Evolutionary conservation across 2,329 filamentous ascomycete genomes (phyloP), one percentile per base, ranked within the genome.

Genomic region (Ramichloridium luteum): DNA sequence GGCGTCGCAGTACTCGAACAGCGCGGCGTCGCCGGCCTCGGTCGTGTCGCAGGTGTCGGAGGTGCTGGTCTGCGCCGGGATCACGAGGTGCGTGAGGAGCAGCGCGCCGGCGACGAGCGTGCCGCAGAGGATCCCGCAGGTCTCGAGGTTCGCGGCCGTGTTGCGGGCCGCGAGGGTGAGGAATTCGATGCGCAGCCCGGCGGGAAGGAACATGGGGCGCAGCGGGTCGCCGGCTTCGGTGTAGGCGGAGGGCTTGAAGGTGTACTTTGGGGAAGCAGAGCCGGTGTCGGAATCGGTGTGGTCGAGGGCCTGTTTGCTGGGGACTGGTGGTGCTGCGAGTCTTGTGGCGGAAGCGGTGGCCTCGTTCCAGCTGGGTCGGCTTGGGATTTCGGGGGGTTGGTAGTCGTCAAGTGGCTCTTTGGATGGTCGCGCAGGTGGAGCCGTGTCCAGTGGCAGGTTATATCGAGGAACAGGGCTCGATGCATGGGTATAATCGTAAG

Each of bases 41-140:
- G 84, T 74, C 13, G 84, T 96, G 57, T 96, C 88, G 55, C 90
- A 98, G 0, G 90, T 96, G 51, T 98, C 88, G 3, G 79, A 77
- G 0, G 88, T 94, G 49, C 80, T 79, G 32, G 75, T 80, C 55
- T 98, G 90, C 50, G 93, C 81, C 0, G 90, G 90, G 13, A 98
- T 86, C 14, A 98, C 70, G 4, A 98, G 70, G 34, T 79, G 77
- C 4, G 79, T 83, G 37, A 98, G 77, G 60, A 96, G 96, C 3
- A 98, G 67, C 1, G 90, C 90, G 52, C 94, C 94, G 45, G 86
- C 88, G 49, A 93, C 80, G 1, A 86, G 67, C 1, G 83, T 88
- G 5, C 88, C 90, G 50, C 85, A 93, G 8, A 98, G 69, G 43
- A 98, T 88, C 20, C 88, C 90, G 53, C 90, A 96, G 45, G 90